These are phyloP conservation scores for Botrytis sinoallii DNA, from an alignment of 2,329 filamentous ascomycete genomes.

Conservation along the genomic window DNA sequence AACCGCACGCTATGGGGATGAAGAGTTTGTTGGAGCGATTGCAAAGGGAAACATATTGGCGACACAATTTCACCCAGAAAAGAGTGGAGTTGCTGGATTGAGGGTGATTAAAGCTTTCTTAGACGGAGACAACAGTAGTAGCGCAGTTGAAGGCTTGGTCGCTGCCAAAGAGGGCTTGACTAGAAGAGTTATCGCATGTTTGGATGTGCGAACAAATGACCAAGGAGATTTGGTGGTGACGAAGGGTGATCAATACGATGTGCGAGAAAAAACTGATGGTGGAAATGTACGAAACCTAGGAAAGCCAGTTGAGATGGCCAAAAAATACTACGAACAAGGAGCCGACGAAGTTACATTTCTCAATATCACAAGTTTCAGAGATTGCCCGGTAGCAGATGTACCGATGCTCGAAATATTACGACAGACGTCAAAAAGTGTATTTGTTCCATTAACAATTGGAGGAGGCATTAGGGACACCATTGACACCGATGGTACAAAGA, in stretches of 20 bases:
- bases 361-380: conserved; percentile 97
- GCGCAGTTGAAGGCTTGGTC: conserved; percentile 32
- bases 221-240: conserved; percentile 93
- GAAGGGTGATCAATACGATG: conserved; percentile 98
- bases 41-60: conserved; percentile 82
- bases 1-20: conserved; percentile 79
- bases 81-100: conserved; percentile 86
- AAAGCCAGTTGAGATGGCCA: conserved; percentile 93
- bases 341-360: conserved; percentile 97
- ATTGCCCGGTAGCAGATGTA: conserved; percentile 85
- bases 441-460: conserved; percentile 92
- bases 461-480: conserved; percentile 92
- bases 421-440: conserved; percentile 83
- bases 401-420: conserved; percentile 95
- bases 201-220: conserved; percentile 94
- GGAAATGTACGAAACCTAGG: conserved; percentile 84
- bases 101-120: conserved; percentile 83
- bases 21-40: conserved; percentile 89
- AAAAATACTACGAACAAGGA: conserved; percentile 91
- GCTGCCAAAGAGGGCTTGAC: conserved; percentile 66
- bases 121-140: conserved; percentile 54
- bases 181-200: conserved; percentile 89
- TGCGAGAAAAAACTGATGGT: conserved; percentile 75
- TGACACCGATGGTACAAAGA: conserved; percentile 79
- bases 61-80: conserved; percentile 97